Evolutionary conservation across 2,329 filamentous ascomycete species (phyloP), one percentile per base, ranked within the genome.

Genomic region (Tolypocladium album): DNA sequence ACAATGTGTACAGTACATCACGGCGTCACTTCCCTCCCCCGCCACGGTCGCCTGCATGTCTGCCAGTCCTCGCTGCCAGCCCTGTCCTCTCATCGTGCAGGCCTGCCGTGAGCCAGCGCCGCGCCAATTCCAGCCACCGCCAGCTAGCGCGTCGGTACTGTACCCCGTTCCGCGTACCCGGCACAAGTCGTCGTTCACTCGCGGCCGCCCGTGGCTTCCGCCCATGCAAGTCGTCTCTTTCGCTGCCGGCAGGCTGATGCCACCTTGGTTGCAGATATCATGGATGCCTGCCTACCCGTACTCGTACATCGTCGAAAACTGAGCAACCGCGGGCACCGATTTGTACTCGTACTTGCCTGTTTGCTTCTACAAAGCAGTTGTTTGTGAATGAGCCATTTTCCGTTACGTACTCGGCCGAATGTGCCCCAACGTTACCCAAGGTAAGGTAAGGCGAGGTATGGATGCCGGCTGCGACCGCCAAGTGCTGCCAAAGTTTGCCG

Each of bases 121-220:
- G 42, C 55, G 55, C 58, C 58, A 57, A 36, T 59, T 52, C 17
- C 43, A 60, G 59, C 59, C 57, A 57, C 59, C n/a, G 55, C 45
- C 22, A 45, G 43, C 52, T 38, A 55, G 50, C 5, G 5, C 20
- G 17, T 22, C 17, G 27, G 50, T 52, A 47, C 59, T 38, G 38
- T 40, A 56, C 58, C 27, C 24, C 27, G 27, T 3, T 31, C 27
- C 5, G 27, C 27, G 27, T 50, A 56, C 58, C 58, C 24, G 24
- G n/a, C 39, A 34, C 40, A 56, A 59, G 58, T 43, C 53, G 56
- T 55, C 27, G 17, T 42, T 22, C 42, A 56, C 55, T 59, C 40
- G 45, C 9, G 15, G 7, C 15, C 13, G 15, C 45, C 45, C 22
- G 45, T 50, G 2, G 22, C 8, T 27, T 36, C 34, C 34, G 34